Conservation (phyloP, 352 stramenopile genomes). For the Phytophthora cactorum region DNA sequence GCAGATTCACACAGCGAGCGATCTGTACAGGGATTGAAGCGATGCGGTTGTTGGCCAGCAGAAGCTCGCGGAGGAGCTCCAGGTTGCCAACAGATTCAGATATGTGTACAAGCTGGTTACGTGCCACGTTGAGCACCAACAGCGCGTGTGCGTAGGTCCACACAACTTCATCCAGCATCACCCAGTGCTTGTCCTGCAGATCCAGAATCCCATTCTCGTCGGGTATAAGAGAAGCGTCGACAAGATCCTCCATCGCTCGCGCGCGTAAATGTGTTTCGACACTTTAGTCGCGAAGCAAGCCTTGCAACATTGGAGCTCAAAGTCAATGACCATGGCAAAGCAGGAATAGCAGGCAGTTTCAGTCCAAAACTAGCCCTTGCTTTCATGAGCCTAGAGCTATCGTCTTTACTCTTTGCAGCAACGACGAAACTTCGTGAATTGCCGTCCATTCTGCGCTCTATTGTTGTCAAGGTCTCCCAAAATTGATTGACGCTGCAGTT, state of each 20-base stretch:
- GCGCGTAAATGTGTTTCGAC: background rate
- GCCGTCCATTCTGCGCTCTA: no score
- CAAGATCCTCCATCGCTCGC: conserved; percentile 69
- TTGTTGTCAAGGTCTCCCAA: no score
- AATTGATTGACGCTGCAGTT: no score
- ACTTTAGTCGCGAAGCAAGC: background rate
- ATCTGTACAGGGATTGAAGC: conserved; percentile 59
- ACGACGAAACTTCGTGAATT: no score
- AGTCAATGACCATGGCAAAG: background rate
- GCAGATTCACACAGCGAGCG: conserved; percentile 62
- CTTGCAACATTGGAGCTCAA: background rate
- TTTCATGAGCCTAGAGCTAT: background rate
- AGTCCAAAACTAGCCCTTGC: background rate
- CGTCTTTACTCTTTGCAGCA: no score
- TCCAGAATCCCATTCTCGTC: conserved; percentile 78
- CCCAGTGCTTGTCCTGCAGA: conserved; percentile 81
- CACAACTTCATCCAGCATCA: conserved; percentile 81
- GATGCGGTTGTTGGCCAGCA: conserved; percentile 71
- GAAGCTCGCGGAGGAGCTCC: conserved; percentile 64
- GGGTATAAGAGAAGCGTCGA: conserved; percentile 65
- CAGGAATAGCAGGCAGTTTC: conserved; percentile 25
- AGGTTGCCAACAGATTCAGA: conserved; percentile 67
- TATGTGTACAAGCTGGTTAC: conserved; percentile 77
- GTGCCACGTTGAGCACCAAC: conserved; percentile 72
- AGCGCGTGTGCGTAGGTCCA: conserved; percentile 72